Evolutionary conservation across 192 early-diverging fungal species (phyloP), one percentile per base, ranked within the genome.

Genomic region (Backusella morwellensis): DNA sequence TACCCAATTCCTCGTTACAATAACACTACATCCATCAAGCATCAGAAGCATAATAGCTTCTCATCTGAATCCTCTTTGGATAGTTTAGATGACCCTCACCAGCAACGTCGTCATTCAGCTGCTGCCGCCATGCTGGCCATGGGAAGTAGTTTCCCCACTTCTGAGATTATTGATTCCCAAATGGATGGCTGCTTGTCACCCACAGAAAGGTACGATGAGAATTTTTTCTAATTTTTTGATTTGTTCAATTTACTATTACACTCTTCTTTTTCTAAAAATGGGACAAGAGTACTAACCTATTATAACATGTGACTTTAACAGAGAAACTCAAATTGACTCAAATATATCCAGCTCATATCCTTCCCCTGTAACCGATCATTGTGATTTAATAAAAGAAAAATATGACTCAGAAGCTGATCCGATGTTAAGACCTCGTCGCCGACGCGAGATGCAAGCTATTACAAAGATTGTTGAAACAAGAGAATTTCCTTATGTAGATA

Each of bases 371-470:
- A 35, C 75, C 29, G 72, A 79, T 47, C 50, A 78, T 34, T 73
- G 36, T 68, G 72, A 74, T 40, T 59, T 56, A 32, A 32, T 32
- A 23, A 40, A 42, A 26, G 35, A 36, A 35, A 38, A 70, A 23
- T 34, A 29, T 41, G 19, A 32, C 12, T 19, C 35, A 4, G 66
- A 78, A 21, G 35, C 56, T 38, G 54, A 69, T 52, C 26, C 9
- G 4, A 63, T 63, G 56, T 29, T 29, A 63, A 52, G 81, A 47
- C 86, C 86, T 63, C 85, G 88, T 23, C 85, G 88, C 54, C 82
- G 88, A 44, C 84, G 88, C 14, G 88, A 90, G 72, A 90, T 90
- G 88, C 86, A 88, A 52, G 84, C 88, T 15, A 85, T 90, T n/a
- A 90, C 87, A 35, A 83, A 86, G 77, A 88, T 90, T 71, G 82